Conservation (phyloP, 1,139 yeast genomes). For the Pichiaceae sp. region DNA sequence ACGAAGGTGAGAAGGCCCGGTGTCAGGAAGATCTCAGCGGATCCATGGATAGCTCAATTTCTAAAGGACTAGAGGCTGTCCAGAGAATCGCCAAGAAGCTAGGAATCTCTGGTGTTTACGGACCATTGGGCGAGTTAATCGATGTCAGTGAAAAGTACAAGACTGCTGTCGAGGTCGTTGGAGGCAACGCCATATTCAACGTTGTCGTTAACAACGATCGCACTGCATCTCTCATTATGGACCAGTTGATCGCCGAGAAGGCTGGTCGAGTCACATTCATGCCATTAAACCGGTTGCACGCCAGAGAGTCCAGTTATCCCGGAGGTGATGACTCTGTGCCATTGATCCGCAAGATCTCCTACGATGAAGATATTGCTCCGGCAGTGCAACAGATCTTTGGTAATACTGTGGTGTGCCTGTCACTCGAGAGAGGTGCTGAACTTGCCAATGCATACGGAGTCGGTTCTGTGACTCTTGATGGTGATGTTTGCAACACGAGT, state of each 20-base stretch:
- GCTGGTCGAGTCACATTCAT: constrained; percentile 85
- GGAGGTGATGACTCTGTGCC: constrained; percentile 60
- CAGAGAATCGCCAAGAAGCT: constrained; percentile 48
- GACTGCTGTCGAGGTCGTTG: constrained; percentile 80
- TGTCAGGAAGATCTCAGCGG: constrained; percentile 57
- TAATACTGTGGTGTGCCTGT: constrained; percentile 66
- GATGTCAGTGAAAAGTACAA: constrained; percentile 76
- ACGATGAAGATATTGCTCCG: constrained; percentile 41
- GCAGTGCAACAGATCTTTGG: constrained; percentile 81
- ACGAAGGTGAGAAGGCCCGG: constrained; percentile 43
- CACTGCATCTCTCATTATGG: constrained; percentile 74
- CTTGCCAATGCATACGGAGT: constrained; percentile 55
- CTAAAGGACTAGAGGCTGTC: constrained; percentile 64
- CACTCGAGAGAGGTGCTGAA: constrained; percentile 61
- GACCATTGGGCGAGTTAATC: constrained; percentile 79
- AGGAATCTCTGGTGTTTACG: constrained; percentile 54
- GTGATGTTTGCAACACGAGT: constrained; percentile 76
- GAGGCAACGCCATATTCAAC: constrained; percentile 80
- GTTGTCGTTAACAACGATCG: constrained; percentile 84
- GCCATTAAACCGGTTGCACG: constrained; percentile 69
- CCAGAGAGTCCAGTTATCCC: constrained; percentile 39
- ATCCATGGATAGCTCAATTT: constrained; percentile 66
- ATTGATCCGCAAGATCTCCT: constrained; percentile 62
- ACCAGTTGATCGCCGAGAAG: constrained; percentile 60
- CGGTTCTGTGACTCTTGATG: constrained; percentile 82